Evolutionary conservation across 805 yeast species (phyloP).

Genomic region (Sugiyamaella smithiae): DNA sequence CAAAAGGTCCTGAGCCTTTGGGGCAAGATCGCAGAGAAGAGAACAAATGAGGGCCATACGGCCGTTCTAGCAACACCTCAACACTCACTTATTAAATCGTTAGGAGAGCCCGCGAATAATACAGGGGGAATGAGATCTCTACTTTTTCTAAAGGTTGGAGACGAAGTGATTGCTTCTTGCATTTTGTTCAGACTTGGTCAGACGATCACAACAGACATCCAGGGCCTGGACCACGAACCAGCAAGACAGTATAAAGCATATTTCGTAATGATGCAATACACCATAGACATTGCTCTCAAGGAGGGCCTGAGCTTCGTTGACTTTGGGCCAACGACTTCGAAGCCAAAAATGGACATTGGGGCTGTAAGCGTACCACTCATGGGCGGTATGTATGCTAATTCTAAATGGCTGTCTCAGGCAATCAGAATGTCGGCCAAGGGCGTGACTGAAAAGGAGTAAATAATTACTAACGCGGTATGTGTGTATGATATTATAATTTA

Average conservation of each 20-base stretch:
- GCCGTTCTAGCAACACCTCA: constrained; percentile 39
- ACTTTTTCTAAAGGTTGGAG: constrained; percentile 40
- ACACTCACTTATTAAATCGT: constrained; percentile 31
- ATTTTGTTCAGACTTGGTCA: constrained; percentile 43
- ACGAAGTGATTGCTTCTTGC: constrained; percentile 40
- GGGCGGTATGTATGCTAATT: constrained; percentile 37
- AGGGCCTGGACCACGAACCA: constrained; percentile 42
- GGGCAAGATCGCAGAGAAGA: constrained; percentile 40
- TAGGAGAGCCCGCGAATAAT: constrained; percentile 33
- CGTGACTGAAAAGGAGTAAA: constrained; percentile 1
- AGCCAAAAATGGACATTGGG: constrained; percentile 44
- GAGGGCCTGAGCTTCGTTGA: constrained; percentile 42
- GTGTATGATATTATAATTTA: neutral
- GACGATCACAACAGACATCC: constrained; percentile 45
- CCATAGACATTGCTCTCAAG: constrained; percentile 40
- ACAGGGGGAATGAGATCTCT: constrained; percentile 33
- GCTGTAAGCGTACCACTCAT: constrained; percentile 37
- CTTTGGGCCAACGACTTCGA: constrained; percentile 47
- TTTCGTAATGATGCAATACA: constrained; percentile 48
- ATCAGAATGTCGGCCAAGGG: constrained; percentile 14
- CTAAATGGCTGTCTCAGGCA: constrained; percentile 8
- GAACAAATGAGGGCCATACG: constrained; percentile 39
- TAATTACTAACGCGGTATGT: neutral
- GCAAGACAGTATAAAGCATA: constrained; percentile 42
- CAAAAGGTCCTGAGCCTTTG: constrained; percentile 36